Evolutionary conservation across 202 grass and related monocot genomes (phyloP).

Genomic region (Schoenoplectus triqueter): DNA sequence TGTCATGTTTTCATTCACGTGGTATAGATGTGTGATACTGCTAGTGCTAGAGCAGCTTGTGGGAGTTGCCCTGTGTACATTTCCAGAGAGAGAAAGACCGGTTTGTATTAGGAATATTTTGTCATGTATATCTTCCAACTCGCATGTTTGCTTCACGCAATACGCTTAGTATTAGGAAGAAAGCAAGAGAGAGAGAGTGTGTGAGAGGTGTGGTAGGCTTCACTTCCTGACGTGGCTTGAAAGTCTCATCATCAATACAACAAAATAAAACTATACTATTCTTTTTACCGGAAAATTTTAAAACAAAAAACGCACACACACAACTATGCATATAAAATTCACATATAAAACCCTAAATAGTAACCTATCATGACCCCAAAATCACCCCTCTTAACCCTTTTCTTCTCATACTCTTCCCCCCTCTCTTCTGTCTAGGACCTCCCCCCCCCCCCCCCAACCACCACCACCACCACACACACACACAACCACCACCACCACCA

Average conservation of each 20-base stretch:
- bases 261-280: slow-evolving; percentile 47
- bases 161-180: slow-evolving; percentile 59
- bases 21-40: slow-evolving; percentile 35
- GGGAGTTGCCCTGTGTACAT: slow-evolving; percentile 33
- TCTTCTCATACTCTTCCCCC: slow-evolving; percentile 23
- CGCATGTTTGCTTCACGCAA: slow-evolving; percentile 98
- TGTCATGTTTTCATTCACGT: slow-evolving; percentile 65
- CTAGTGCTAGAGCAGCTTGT: slow-evolving; percentile 22
- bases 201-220: slow-evolving; percentile 51
- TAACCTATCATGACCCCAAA: slow-evolving; percentile 52
- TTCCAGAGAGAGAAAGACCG: slow-evolving; percentile 44
- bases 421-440: not conserved
- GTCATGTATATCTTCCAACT: slow-evolving; percentile 39
- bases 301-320: slow-evolving; percentile 38
- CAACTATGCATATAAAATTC: slow-evolving; percentile 32
- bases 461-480: no score
- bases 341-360: slow-evolving; percentile 46
- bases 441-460: not conserved
- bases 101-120: slow-evolving; percentile 34
- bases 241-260: slow-evolving; percentile 81
- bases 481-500: no score
- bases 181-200: slow-evolving; percentile 58
- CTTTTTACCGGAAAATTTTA: slow-evolving; percentile 28
- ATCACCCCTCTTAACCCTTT: slow-evolving; percentile 38
- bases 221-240: slow-evolving; percentile 80